Percentiles rank a stretch among this genome's conserved stretches.
These are phyloP conservation scores for Podospora fimiseda DNA, from an alignment of 495 filamentous ascomycete genomes.

Conservation along the genomic window DNA sequence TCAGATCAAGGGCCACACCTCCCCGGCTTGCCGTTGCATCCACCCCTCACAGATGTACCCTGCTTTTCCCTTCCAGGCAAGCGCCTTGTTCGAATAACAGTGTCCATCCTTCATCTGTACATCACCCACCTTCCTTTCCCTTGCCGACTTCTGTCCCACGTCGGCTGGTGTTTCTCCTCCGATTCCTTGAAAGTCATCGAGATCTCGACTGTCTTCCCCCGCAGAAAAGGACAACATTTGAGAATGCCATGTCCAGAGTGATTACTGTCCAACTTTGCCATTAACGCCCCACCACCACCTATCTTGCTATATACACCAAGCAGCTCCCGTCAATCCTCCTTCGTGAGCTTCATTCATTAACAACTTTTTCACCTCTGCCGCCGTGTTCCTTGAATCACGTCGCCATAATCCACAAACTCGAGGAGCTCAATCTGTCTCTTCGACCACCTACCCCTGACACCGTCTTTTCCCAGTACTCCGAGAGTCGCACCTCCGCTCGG, in stretches of 20 bases:
- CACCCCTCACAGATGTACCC: neutral
- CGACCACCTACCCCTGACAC: neutral
- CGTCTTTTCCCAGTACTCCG: neutral
- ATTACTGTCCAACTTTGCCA: constrained; percentile 23
- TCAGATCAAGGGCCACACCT: too few relatives aligned
- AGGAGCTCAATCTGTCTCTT: neutral
- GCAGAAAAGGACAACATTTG: constrained; percentile 19
- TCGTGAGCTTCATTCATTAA: too few relatives aligned
- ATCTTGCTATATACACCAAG: neutral
- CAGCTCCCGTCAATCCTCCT: too few relatives aligned
- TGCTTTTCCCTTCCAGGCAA: neutral
- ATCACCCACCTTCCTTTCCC: constrained; percentile 12
- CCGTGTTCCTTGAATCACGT: too few relatives aligned
- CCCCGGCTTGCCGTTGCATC: constrained; percentile 3
- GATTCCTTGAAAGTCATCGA: constrained; percentile 29
- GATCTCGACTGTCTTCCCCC: constrained; percentile 26
- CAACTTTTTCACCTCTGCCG: too few relatives aligned
- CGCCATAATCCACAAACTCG: neutral
- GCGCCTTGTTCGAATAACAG: neutral
- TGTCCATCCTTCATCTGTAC: neutral
- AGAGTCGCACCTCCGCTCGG: too few relatives aligned
- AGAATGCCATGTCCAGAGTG: constrained; percentile 27
- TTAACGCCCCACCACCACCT: constrained; percentile 19
- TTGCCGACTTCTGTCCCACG: constrained; percentile 26
- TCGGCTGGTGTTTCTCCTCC: constrained; percentile 15